Evolutionary conservation across 1,284 basidiomycete species (phyloP), one percentile per base, ranked within the genome.

Genomic region (Tilletia horrida): DNA sequence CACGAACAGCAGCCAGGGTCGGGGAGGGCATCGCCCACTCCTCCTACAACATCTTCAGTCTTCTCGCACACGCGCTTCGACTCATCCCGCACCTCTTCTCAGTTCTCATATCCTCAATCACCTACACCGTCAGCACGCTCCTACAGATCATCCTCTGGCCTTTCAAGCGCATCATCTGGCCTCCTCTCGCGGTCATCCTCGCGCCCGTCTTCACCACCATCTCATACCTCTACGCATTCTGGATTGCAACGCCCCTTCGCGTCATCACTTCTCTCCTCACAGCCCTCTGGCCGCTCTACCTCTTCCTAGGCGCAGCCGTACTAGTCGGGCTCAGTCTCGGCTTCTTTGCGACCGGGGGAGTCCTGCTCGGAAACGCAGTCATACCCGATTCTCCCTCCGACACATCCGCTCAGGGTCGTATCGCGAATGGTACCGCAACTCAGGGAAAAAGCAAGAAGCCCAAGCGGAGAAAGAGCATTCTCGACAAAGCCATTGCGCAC

Each of bases 401-500:
- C 35, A 11, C 35, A 4, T 40, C 35, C 6, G 35, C 35, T 6
- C 35, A 40, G 35, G 35, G 6, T 11, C 35, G 45, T n/a, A 48
- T 18, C 18, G 4, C 45, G 7, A 48, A 48, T 48, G 18, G 45
- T 6, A 7, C 16, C 18, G 21, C 45, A 3, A 18, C 45, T 7
- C 45, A 23, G 45, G 45, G 21, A 3, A 18, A 48, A 16, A 18
- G 6, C 11, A 59, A 9, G 27, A 59, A 18, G 23, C 55, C 55
- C 27, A 59, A 59, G 55, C 55, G 55, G 8, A 31, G 27, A 29
- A 25, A 59, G 55, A 59, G 55, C 55, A 16, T 59, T n/a, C 55
- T 59, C 16, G 55, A 59, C 55, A 59, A 59, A 21, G 55, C 55
- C 27, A 59, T 59, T 27, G 55, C 55, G 18, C 27, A 59, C 27